Base-by-base conservation (phyloP, 768 basidiomycete genomes). In the Kwoniella sp. region DNA sequence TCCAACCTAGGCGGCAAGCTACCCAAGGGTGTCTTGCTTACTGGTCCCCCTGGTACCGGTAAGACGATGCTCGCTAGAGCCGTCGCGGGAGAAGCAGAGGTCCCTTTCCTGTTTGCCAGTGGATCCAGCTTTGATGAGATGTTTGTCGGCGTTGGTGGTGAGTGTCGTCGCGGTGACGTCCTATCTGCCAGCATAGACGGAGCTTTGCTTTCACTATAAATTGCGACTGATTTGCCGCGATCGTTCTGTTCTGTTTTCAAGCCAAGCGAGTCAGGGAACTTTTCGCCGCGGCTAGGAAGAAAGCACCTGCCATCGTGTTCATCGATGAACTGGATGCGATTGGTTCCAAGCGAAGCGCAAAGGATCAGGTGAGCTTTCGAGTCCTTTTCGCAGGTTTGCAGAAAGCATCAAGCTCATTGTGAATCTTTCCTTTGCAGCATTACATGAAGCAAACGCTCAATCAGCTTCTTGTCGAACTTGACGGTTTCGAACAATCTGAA, bases 111-210 rank as follows among this genome's bases (percentile, higher is more conserved):
- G 81, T 96, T 94, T 75, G 93, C 95, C 37, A 92, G 91, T 34
- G 96, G 95, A 12, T 92, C 92, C 56, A 93, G 96, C 75, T 98
- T 98, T 69, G 95, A 98, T 78, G 95, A 98, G 81, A 94, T 98
- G 88, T 95, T 93, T 61, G 79, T 80, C 23, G 79, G 77, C 65
- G 76, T 77, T 13, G 75, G 73, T 22, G 76, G 73, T 77, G 62
- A 66, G 73, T 69, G 15, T 37, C 28, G 25, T 25, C 45, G 17
- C n/a, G n/a, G n/a, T n/a, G n/a, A n/a, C n/a, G n/a, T n/a, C n/a
- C n/a, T n/a, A n/a, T n/a, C n/a, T n/a, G n/a, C n/a, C n/a, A n/a
- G n/a, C n/a, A n/a, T n/a, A n/a, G n/a, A n/a, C n/a, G n/a, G n/a
- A n/a, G n/a, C n/a, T n/a, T n/a, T n/a, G n/a, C n/a, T n/a, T n/a